A percentile compares a stretch with the other conserved stretches of the same genome.
Evolutionary conservation across 2,329 filamentous ascomycete species (phyloP).

Genomic region (Annulohypoxylon truncatum): DNA sequence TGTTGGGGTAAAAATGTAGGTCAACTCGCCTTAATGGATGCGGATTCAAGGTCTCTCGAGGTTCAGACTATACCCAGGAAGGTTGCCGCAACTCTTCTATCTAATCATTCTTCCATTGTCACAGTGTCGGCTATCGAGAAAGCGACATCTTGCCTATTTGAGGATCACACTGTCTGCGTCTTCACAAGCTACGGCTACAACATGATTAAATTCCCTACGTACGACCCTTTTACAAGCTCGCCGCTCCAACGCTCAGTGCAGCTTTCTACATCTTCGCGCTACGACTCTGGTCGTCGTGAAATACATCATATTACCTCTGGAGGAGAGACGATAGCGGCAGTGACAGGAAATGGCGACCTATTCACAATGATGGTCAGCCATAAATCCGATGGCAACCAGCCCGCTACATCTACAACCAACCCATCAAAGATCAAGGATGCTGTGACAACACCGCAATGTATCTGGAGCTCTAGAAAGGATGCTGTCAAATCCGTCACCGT

Average conservation of each 20-base stretch:
- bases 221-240: conserved; percentile 76
- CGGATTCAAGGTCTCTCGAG: conserved; percentile 90
- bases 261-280: conserved; percentile 72
- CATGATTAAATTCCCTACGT: conserved; percentile 83
- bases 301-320: conserved; percentile 84
- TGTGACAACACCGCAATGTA: conserved; percentile 79
- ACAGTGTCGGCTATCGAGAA: conserved; percentile 90
- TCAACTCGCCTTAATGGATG: conserved; percentile 93
- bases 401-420: conserved; percentile 84
- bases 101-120: conserved; percentile 71
- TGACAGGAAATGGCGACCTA: conserved; percentile 86
- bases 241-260: conserved; percentile 67
- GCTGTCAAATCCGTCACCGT: conserved; percentile 88
- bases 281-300: conserved; percentile 72
- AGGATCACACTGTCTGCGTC: conserved; percentile 89
- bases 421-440: conserved; percentile 89
- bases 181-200: conserved; percentile 97
- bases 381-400: conserved; percentile 70
- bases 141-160: conserved; percentile 86
- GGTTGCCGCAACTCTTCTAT: conserved; percentile 86
- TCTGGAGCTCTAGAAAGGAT: conserved; percentile 91
- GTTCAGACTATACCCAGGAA: conserved; percentile 84
- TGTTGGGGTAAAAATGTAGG: conserved; percentile 97
- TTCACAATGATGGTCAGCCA: conserved; percentile 84
- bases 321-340: conserved; percentile 89